These are phyloP conservation scores for Fraxinus paxiana DNA, from an alignment of 305 asterid genomes.

Conservation along the genomic window DNA sequence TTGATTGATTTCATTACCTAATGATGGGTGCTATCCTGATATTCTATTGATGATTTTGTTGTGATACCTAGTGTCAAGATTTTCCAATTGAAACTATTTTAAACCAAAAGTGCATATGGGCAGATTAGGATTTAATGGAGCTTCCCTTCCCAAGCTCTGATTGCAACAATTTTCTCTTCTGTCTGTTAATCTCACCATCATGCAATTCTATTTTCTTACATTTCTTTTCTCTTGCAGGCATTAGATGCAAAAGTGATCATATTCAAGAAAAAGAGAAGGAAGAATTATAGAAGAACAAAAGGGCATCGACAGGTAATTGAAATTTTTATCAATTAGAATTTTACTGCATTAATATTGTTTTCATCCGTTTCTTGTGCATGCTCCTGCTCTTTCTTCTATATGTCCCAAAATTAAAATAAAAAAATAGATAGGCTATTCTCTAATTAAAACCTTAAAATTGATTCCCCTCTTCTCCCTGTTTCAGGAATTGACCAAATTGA, in stretches of 20 bases:
- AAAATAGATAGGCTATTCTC: background rate
- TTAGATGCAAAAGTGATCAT: conserved; percentile 54
- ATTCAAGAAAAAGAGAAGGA: conserved; percentile 95
- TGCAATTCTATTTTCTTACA: background rate
- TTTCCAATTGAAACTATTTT: background rate
- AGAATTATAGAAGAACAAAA: conserved; percentile 81
- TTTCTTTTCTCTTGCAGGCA: background rate
- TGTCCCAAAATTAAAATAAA: background rate
- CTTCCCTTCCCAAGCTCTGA: background rate
- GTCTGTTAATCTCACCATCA: background rate
- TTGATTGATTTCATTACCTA: background rate
- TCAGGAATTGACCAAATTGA: conserved; percentile 54
- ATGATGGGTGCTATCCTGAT: background rate
- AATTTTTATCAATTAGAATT: conserved; percentile 8
- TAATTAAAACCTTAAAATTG: background rate
- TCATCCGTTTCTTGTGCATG: background rate
- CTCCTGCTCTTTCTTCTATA: background rate
- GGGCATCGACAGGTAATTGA: conserved; percentile 89
- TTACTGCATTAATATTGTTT: background rate
- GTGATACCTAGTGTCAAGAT: background rate
- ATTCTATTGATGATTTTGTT: background rate
- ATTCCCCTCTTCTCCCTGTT: background rate
- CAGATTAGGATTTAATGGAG: background rate
- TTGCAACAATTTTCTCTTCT: background rate
- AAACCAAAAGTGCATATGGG: background rate